phyloP scores from a whole-genome alignment of 805 yeast species.

The Saccharomycopsis sp. region DNA sequence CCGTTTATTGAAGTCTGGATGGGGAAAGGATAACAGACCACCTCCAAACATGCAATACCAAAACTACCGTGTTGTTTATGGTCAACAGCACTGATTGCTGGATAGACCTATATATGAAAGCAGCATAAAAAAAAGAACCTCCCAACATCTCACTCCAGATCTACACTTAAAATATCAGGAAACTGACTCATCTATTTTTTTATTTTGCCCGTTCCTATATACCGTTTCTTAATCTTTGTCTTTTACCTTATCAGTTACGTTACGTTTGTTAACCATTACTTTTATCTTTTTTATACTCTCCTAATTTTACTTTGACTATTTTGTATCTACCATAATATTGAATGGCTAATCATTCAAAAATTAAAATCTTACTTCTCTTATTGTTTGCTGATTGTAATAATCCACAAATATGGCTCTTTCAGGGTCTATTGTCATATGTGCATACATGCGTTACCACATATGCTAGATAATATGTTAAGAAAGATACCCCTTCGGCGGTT shows the following conservation, averaged over 20 bases:
- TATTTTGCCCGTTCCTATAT: not conserved
- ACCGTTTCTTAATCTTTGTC: not conserved
- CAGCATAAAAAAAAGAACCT: not conserved
- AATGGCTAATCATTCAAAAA: not conserved
- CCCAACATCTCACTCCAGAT: not conserved
- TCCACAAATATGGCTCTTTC: too few relatives aligned
- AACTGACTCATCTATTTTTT: not conserved
- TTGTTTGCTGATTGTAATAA: too few relatives aligned
- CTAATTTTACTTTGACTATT: not conserved
- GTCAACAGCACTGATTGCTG: constrained; percentile 14
- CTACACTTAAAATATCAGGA: not conserved
- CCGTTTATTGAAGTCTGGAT: constrained; percentile 72
- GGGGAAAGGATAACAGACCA: constrained; percentile 63
- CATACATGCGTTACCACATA: too few relatives aligned
- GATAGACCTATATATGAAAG: not conserved
- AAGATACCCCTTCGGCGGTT: too few relatives aligned
- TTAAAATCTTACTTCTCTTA: too few relatives aligned
- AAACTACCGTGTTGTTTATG: constrained; percentile 17
- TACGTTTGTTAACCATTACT: not conserved
- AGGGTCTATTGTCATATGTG: too few relatives aligned
- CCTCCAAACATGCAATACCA: constrained; percentile 29
- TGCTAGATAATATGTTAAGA: too few relatives aligned
- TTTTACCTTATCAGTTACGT: not conserved
- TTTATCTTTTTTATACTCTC: not conserved
- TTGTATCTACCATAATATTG: not conserved